Evolutionary conservation across 2,329 filamentous ascomycete species (phyloP), one percentile per base, ranked within the genome.

Genomic region (Fusarium illudens): DNA sequence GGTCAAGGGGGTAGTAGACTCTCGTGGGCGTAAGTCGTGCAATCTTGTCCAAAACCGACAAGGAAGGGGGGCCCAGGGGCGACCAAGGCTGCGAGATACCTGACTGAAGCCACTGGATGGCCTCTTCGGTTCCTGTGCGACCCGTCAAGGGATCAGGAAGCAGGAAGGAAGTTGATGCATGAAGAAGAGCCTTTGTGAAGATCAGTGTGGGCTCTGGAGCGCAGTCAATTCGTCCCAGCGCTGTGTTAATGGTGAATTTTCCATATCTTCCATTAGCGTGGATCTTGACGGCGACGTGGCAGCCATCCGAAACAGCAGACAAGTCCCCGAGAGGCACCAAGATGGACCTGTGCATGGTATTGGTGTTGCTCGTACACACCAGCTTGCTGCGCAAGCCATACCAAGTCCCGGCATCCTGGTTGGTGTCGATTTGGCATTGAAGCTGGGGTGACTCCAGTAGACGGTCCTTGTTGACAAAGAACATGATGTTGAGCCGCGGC

Each of bases 371-470:
- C 0, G 82, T 81, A 12, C 90, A 78, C 1, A 92, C 83, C 1
- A 92, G 75, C 73, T 87, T 90, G 71, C 85, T 90, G 3, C 76
- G 63, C 1, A 92, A 76, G 0, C 90, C 90, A 63, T 90, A 86
- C 73, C 86, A 83, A 0, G 87, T 88, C 0, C 88, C 89, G 0
- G 83, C 78, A 60, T 90, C 84, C 73, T 92, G 90, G 19, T 86
- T 71, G 0, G 71, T 68, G 53, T 89, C 86, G 10, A 92, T 79
- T 50, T 85, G 80, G 0, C 83, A 79, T 3, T 77, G 74, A 0
- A 90, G 77, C 60, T 89, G 80, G 0, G 67, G 77, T 15, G 81
- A 88, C 25, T 83, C 70, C 0, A 91, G 79, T 0, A 82, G 68
- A 0, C 76, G 72, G 0, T 73, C 64, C 0, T 20, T 6, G 59